Conservation (phyloP, 2,329 filamentous ascomycete species). For the Lecanosticta acicola region DNA sequence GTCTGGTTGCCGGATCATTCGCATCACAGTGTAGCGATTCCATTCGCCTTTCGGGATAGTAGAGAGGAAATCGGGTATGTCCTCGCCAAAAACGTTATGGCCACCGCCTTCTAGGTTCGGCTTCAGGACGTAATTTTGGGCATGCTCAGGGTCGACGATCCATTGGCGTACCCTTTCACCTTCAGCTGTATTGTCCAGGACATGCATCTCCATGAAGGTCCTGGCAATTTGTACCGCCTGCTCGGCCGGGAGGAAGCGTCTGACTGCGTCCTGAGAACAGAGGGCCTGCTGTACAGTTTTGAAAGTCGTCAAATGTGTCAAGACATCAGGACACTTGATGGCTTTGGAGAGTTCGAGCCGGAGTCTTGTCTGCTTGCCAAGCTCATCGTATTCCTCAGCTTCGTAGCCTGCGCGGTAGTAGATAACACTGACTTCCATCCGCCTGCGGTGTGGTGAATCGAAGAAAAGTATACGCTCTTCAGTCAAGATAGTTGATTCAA, state of each 20-base stretch:
- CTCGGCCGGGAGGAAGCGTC: constrained; percentile 31
- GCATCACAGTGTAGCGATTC: constrained; percentile 39
- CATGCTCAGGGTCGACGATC: constrained; percentile 22
- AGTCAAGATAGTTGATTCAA: constrained; percentile 29
- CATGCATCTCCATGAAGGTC: constrained; percentile 38
- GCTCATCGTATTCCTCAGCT: constrained; percentile 34
- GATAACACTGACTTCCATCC: constrained; percentile 39
- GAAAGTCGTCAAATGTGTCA: constrained; percentile 39
- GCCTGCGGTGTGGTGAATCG: constrained; percentile 17
- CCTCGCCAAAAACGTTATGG: constrained; percentile 38
- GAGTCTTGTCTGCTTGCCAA: constrained; percentile 30
- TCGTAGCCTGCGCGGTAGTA: constrained; percentile 44
- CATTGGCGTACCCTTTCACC: constrained; percentile 25
- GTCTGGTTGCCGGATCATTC: constrained; percentile 34
- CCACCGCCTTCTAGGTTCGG: constrained; percentile 43
- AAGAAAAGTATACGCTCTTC: constrained; percentile 35
- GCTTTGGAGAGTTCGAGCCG: constrained; percentile 37
- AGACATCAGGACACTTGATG: constrained; percentile 43
- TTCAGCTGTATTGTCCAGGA: constrained; percentile 31
- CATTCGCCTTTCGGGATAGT: constrained; percentile 26
- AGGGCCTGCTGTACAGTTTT: constrained; percentile 43
- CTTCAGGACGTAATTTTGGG: constrained; percentile 37
- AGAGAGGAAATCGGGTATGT: constrained; percentile 35
- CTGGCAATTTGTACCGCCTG: constrained; percentile 22
- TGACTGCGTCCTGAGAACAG: constrained; percentile 29